Base-by-base conservation (phyloP, 2,329 filamentous ascomycete species). In the Neoascochyta sp. region DNA sequence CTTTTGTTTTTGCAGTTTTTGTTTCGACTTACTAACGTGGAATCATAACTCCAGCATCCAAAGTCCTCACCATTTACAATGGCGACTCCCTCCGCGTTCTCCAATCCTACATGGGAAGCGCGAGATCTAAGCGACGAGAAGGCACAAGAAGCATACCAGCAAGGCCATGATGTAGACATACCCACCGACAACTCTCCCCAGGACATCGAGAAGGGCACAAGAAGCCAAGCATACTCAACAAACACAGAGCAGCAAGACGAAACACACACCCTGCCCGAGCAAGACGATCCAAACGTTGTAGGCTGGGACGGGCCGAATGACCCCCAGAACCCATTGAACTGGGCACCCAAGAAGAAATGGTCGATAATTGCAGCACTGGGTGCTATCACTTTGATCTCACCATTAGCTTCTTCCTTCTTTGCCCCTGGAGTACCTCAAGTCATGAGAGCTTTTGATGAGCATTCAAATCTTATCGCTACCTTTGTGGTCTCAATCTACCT, bases 371-470 rank as follows among this genome's bases (percentile, higher is more conserved):
- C 39, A 12, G 41, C 54, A 14, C 38, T 67, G 9, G 56, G 55
- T 9, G 36, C 45, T 16, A 46, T 62, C 7, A 65, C 64, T 1
- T 49, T 67, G 22, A 52, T 66, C 32, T 62, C 62, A 34, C 60
- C 62, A 2, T 47, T 65, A 3, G 61, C 51, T 7, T 63, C 60
- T 3, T 59, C 55, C 10, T 62, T 64, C 37, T 65, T 65, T 39
- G 81, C 81, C 0, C 81, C 82, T 0, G 80, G 75, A 9, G 76
- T 85, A 0, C 74, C 76, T 0, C 62, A 75, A 33, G 57, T 65
- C 3, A 54, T 66, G 42, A 30, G 27, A 2, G 40, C 50, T 1
- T 65, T 65, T 25, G 22, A 54, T 19, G 52, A 47, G 9, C 37
- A 43, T 3, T 60, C 54, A 7, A 57, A 51, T 7, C 24, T 57